phyloP scores from a whole-genome alignment of 768 basidiomycete species.

The Antrodiella citrinella region DNA sequence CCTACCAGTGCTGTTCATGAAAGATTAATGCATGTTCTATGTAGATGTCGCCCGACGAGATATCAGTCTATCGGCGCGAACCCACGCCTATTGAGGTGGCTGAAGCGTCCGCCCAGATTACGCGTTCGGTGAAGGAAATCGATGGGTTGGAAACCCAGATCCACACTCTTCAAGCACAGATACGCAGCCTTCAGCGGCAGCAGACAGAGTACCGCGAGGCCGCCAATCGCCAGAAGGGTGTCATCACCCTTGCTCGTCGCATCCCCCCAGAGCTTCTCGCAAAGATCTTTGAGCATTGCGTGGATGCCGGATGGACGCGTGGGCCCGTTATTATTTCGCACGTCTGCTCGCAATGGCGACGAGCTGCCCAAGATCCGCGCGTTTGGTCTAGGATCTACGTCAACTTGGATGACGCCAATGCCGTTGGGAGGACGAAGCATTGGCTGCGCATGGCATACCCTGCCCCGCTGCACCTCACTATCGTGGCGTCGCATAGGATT shows the following conservation, averaged over 20 bases:
- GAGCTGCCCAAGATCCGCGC: constrained; percentile 39
- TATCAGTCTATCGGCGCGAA: constrained; percentile 14
- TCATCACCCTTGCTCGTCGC: constrained; percentile 47
- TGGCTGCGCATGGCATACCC: constrained; percentile 43
- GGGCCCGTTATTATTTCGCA: constrained; percentile 49
- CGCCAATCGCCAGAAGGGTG: constrained; percentile 36
- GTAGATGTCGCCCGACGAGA: neutral
- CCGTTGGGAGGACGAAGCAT: constrained; percentile 33
- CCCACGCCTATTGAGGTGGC: constrained; percentile 18
- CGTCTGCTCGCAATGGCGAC: constrained; percentile 53
- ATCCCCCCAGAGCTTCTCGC: constrained; percentile 49
- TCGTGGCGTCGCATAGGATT: constrained; percentile 25
- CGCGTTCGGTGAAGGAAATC: constrained; percentile 33
- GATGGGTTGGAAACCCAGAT: constrained; percentile 35
- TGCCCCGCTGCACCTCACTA: constrained; percentile 36
- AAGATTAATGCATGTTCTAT: no score
- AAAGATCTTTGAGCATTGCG: constrained; percentile 44
- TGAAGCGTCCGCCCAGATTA: constrained; percentile 15
- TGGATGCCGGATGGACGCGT: constrained; percentile 41
- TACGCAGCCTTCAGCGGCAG: constrained; percentile 35
- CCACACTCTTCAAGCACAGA: constrained; percentile 27
- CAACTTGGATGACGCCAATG: constrained; percentile 35
- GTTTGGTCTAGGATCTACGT: constrained; percentile 54
- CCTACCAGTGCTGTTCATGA: neutral
- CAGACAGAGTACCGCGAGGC: constrained; percentile 34